Base-by-base conservation (phyloP, 495 filamentous ascomycete species). In the Pseudotulostoma volvatum region DNA sequence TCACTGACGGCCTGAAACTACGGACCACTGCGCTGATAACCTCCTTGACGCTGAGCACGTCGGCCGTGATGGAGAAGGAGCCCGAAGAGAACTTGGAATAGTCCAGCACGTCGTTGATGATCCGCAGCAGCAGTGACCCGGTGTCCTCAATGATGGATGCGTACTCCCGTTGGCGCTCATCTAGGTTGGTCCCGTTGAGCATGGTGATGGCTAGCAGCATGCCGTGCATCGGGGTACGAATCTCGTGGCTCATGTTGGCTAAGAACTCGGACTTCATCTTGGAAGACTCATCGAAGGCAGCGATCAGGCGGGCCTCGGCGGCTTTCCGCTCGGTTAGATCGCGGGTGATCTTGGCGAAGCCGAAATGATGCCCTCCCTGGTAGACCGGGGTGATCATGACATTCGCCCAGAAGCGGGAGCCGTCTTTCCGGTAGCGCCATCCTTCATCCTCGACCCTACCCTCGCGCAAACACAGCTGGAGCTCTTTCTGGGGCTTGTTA, bases 51-150 rank as follows among this genome's bases (percentile, higher is more conserved):
- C 87, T 75, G 21, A 73, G 56, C 0, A 88, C 68, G n/a, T 87
- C 71, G 1, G 79, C 53, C 3, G 74, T 74, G 9, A 92, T 62
- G 3, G 76, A 79, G 48, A 93, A 94, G 32, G 82, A 80, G 3
- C 82, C 84, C 8, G 78, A 81, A 42, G 88, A 86, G 13, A 93
- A 71, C 49, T 92, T 93, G 2, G 82, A 87, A 45, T 88, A 79
- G 51, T 92, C 85, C 2, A 93, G 62, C 28, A 90, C 87, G 45
- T 93, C 84, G 41, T 93, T 92, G 54, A 93, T 90, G 16, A 93
- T 78, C 2, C 80, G 81, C 14, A 94, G 57, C n/a, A 94, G 59
- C 2, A 77, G 71, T 37, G 85, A 84, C 0, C 77, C 84, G 0
- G 83, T 90, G 14, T 81, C 70, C 45, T 85, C 74, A 19, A 93